Base-by-base conservation (phyloP, 192 early-diverging fungal genomes). In the Coemansia pectinata region DNA sequence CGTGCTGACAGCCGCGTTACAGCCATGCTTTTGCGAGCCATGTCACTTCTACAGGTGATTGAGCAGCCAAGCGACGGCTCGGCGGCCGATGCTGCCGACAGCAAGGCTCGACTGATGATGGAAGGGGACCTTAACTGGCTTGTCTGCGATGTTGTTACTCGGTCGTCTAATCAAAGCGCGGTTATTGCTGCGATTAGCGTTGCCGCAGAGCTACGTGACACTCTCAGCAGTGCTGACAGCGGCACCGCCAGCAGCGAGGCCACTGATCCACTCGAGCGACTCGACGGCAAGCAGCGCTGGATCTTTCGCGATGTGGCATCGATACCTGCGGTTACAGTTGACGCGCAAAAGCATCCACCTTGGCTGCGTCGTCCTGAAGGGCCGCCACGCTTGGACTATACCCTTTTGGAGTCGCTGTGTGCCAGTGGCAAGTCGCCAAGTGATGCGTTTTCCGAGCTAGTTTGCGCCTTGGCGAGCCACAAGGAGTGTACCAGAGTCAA, bases 61-160 rank as follows among this genome's bases (percentile, higher is more conserved):
- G 67, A 63, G 5, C 25, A 57, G 8, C 55, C 63, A 6, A 47
- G 52, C 4, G 60, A 39, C 4, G 62, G 39, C 31, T 50, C 39
- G 3, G 21, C 25, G 25, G 39, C 14, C 2, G 33, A 29, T 36
- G 29, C 33, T 5, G 34, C 48, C 14, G 27, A 38, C 23, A 47
- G 62, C 45, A 63, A 42, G 41, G 63, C 50, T 9, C 62, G 8
- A 47, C 45, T 70, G 12, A 17, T 60, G 10, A 31, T 27, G 25
- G 71, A 76, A 15, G 71, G 70, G 62, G 68, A 71, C 45, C 44
- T 82, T 31, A 31, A 19, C 31, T 77, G 68, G 74, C 79, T 70
- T 36, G 41, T 77, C 8, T 62, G 68, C 66, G 44, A 74, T 25
- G 42, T 69, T 19, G 45, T 82, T 12, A 57, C 61, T 2, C 58